Percentiles rank a stretch among this genome's conserved stretches.
These are phyloP conservation scores for Exobasidium rhododendri DNA, from an alignment of 1,284 basidiomycete species.

Conservation along the genomic window DNA sequence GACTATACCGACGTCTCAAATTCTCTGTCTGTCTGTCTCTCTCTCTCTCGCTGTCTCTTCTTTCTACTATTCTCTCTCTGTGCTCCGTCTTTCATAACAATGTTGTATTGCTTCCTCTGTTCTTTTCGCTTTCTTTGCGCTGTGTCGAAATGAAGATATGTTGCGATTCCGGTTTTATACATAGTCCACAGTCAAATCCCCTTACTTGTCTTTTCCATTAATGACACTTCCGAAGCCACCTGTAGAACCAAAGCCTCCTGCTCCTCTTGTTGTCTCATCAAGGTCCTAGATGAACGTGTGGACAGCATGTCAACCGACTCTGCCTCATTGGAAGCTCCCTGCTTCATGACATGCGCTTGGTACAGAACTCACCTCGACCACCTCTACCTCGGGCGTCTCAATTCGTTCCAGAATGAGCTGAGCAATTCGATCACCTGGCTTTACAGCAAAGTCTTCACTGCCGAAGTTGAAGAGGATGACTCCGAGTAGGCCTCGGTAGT, in stretches of 20 bases:
- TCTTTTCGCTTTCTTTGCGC: no score
- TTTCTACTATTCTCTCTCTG: no score
- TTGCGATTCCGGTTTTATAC: no score
- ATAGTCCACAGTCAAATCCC: no score
- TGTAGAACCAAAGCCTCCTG: constrained; percentile 90
- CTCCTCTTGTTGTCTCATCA: constrained; percentile 76
- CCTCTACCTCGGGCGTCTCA: constrained; percentile 75
- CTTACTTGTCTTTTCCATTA: no score
- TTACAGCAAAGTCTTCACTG: constrained; percentile 81
- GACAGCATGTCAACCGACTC: neutral
- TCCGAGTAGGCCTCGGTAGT: constrained; percentile 87
- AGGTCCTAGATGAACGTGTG: constrained; percentile 68
- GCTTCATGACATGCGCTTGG: no score
- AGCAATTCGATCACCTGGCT: constrained; percentile 86
- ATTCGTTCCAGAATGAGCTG: constrained; percentile 91
- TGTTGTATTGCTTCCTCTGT: no score
- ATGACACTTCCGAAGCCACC: constrained; percentile 64
- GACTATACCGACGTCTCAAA: no score
- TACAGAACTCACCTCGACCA: constrained; percentile 79
- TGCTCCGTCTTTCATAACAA: no score
- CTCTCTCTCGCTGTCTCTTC: no score
- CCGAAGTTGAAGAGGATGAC: constrained; percentile 88
- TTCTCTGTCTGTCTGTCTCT: no score
- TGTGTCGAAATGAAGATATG: no score
- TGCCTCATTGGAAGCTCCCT: neutral